These are phyloP conservation scores for Thelonectria blattea DNA, from an alignment of 2,329 filamentous ascomycete species.

Conservation along the genomic window DNA sequence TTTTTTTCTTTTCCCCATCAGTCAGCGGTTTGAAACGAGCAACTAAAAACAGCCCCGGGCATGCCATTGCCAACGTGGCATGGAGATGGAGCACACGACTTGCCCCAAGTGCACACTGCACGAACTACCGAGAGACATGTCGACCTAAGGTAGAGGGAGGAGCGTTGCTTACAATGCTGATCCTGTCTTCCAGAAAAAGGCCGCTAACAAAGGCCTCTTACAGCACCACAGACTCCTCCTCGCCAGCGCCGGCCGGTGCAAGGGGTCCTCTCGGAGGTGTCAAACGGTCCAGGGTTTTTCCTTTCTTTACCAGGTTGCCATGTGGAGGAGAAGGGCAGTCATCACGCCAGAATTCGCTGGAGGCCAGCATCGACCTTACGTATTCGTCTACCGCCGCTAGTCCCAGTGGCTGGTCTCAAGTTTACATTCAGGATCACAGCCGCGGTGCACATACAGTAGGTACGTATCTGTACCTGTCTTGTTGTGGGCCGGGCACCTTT, in stretches of 20 bases:
- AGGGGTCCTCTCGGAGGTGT: constrained; percentile 2
- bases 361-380: constrained; percentile 17
- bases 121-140: constrained; percentile 17
- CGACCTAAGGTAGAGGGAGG: neutral
- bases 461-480: too few relatives aligned
- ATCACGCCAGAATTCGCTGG: constrained; percentile 24
- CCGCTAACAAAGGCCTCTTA: constrained; percentile 5
- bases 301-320: constrained; percentile 22
- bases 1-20: neutral
- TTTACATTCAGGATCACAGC: constrained; percentile 31
- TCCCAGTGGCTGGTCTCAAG: constrained; percentile 31
- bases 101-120: constrained; percentile 10
- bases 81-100: constrained; percentile 1
- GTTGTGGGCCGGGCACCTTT: constrained; percentile 15
- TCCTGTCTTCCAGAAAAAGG: neutral
- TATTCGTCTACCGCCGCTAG: constrained; percentile 21
- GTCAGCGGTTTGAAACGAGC: constrained; percentile 4
- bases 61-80: constrained; percentile 21
- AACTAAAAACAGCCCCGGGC: constrained; percentile 11
- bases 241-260: neutral
- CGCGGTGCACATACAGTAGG: constrained; percentile 1
- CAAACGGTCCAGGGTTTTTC: constrained; percentile 10
- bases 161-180: constrained; percentile 1
- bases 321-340: constrained; percentile 22
- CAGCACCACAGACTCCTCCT: neutral